Evolutionary conservation across 805 yeast species (phyloP).

Genomic region (Candida taoyuanica): DNA sequence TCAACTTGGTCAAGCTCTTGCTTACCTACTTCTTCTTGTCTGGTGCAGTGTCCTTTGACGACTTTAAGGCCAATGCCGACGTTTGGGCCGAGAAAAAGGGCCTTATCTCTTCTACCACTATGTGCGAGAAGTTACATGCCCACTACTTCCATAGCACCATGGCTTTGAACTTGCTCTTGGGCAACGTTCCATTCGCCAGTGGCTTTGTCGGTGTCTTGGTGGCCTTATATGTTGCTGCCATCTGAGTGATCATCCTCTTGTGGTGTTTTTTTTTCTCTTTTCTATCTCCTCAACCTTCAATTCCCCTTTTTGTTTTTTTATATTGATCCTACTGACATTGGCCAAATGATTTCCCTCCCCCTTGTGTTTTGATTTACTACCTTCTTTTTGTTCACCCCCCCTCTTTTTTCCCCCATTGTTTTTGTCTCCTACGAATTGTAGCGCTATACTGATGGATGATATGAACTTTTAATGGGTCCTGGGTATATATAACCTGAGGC

Average conservation of each 20-base stretch:
- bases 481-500: not conserved
- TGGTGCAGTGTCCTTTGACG: slow-evolving; percentile 25
- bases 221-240: slow-evolving; percentile 31
- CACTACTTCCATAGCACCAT: slow-evolving; percentile 23
- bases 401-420: not conserved
- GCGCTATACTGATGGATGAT: not conserved
- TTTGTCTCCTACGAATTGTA: not conserved
- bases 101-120: slow-evolving; percentile 15
- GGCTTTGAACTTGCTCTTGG: slow-evolving; percentile 28
- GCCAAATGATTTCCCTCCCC: too few species aligned
- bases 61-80: slow-evolving; percentile 25
- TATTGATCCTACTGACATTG: not conserved
- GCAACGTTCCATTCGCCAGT: slow-evolving; percentile 30
- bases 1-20: slow-evolving; percentile 44
- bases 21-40: slow-evolving; percentile 34
- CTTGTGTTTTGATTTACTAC: too few species aligned
- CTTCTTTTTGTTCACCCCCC: not conserved
- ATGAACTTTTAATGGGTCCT: not conserved
- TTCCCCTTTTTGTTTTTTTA: not conserved
- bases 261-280: not conserved
- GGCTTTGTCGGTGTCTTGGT: slow-evolving; percentile 28
- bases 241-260: slow-evolving; percentile 2
- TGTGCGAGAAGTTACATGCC: slow-evolving; percentile 17
- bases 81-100: slow-evolving; percentile 29
- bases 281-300: not conserved